Evolutionary conservation across 306 rosid species (phyloP).

Genomic region (Castanea crenata): DNA sequence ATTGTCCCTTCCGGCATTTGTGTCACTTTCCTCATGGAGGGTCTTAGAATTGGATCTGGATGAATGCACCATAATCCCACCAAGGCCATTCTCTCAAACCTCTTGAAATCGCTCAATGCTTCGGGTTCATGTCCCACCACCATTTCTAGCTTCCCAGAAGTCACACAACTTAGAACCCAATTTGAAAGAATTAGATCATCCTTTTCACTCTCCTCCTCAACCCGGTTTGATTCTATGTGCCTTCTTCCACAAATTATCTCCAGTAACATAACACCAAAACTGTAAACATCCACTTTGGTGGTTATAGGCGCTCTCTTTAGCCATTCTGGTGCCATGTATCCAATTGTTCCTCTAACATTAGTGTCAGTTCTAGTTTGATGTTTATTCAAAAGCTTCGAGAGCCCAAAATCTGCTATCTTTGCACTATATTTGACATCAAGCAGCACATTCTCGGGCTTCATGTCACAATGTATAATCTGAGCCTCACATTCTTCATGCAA

Average conservation of each 20-base stretch:
- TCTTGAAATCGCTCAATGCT: conserved; percentile 24
- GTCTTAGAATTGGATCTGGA: too few relatives aligned
- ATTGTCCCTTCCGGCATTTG: too few relatives aligned
- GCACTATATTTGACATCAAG: conserved; percentile 31
- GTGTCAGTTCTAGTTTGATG: conserved; percentile 36
- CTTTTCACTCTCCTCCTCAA: conserved; percentile 16
- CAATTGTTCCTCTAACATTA: conserved; percentile 29
- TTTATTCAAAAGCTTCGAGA: conserved; percentile 32
- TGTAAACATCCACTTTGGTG: conserved; percentile 34
- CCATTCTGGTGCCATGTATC: conserved; percentile 43
- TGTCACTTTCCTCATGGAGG: too few relatives aligned
- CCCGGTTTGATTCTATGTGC: conserved; percentile 9
- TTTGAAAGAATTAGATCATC: conserved; percentile 18
- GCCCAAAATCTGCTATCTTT: conserved; percentile 40
- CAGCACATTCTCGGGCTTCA: conserved; percentile 38
- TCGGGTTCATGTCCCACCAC: conserved; percentile 25
- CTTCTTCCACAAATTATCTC: conserved; percentile 31
- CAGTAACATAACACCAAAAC: conserved; percentile 29
- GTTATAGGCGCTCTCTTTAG: conserved; percentile 26
- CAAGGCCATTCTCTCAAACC: too few relatives aligned
- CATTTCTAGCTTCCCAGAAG: conserved; percentile 13
- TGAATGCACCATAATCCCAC: too few relatives aligned
- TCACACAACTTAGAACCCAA: conserved; percentile 26
- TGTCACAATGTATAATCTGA: conserved; percentile 39
- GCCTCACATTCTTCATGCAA: conserved; percentile 37